Percentiles rank a stretch among this genome's conserved stretches.
Conservation (phyloP, 2,329 filamentous ascomycete species). For the Pyrenochaeta sp. region DNA sequence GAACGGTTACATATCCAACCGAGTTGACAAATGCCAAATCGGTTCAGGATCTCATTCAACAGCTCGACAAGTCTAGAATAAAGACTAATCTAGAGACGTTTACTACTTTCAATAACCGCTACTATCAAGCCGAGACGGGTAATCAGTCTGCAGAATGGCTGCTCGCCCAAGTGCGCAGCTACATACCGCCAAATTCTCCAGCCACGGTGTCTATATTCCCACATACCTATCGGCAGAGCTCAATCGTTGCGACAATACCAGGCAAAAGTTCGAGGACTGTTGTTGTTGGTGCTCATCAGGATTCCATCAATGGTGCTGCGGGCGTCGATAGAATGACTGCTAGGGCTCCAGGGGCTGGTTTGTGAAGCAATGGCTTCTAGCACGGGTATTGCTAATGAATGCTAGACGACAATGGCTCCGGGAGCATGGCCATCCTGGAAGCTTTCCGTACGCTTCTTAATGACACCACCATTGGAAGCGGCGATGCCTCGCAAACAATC, state of each 20-base stretch:
- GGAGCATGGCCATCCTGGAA: slow-evolving; percentile 92
- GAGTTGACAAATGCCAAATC: slow-evolving; percentile 70
- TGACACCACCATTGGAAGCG: slow-evolving; percentile 71
- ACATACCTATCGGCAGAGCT: slow-evolving; percentile 87
- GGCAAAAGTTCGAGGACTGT: slow-evolving; percentile 83
- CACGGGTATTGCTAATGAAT: background rate
- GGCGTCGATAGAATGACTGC: slow-evolving; percentile 59
- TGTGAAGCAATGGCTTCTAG: background rate
- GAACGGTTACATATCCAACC: slow-evolving; percentile 67
- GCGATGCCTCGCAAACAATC: slow-evolving; percentile 80
- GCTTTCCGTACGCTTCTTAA: slow-evolving; percentile 80
- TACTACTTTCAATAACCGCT: slow-evolving; percentile 79
- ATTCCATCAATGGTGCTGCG: slow-evolving; percentile 84
- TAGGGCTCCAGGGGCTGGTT: slow-evolving; percentile 80
- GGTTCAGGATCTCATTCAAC: slow-evolving; percentile 70
- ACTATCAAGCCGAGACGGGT: slow-evolving; percentile 80
- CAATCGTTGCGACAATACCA: slow-evolving; percentile 87
- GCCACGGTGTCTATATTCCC: slow-evolving; percentile 73
- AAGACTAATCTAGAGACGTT: slow-evolving; percentile 77
- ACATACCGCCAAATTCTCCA: slow-evolving; percentile 74
- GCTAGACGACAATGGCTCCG: slow-evolving; percentile 84
- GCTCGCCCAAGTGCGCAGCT: slow-evolving; percentile 73
- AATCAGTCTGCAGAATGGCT: slow-evolving; percentile 88
- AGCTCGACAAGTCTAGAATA: slow-evolving; percentile 78
- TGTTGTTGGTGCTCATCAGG: slow-evolving; percentile 82